Base-by-base conservation (phyloP, 768 basidiomycete genomes). In the Baorangia bicolor region DNA sequence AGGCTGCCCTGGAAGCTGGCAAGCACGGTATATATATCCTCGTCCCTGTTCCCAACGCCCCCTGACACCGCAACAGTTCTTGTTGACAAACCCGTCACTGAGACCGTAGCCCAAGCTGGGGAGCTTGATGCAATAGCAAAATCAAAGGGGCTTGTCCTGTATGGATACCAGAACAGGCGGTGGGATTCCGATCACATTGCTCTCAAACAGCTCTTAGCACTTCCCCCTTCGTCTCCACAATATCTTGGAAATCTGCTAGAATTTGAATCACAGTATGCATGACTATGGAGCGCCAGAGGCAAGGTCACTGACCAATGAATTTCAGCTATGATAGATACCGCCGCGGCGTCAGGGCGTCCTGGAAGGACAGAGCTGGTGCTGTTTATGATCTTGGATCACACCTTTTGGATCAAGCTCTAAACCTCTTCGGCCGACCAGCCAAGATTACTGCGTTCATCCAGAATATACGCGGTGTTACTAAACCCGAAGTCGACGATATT, bases 311-410 rank as follows among this genome's bases (percentile, higher is more conserved):
- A 53, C 31, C 34, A 33, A 48, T 53, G 12, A 41, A 43, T 30
- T 34, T 2, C 51, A 90, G 90, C 67, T 88, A 83, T 67, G 90
- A 92, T 67, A 85, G 92, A 39, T 92, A 83, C 74, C 82, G 88
- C 33, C 77, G 78, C 25, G 76, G 72, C 1, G 68, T 86, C 31
- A 87, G 87, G 62, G 82, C 85, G 13, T 82, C 84, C 0, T 96
- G 92, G 93, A 94, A 93, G 70, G 91, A 93, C 56, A 69, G 79
- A 30, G 75, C 82, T 1, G 89, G 90, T 5, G 76, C 81, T 27
- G 82, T 85, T 3, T 94, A 85, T 68, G 91, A 94, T 68, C 78
- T 94, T 21, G 92, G 89, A 5, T 74, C 87, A 9, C 91, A 94
- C 69, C 77, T 92, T 27, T 82, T 93, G 59, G 90, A 93, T 73